Base-by-base conservation (phyloP, 768 basidiomycete genomes). In the Phylloporus rhodoxanthus region DNA sequence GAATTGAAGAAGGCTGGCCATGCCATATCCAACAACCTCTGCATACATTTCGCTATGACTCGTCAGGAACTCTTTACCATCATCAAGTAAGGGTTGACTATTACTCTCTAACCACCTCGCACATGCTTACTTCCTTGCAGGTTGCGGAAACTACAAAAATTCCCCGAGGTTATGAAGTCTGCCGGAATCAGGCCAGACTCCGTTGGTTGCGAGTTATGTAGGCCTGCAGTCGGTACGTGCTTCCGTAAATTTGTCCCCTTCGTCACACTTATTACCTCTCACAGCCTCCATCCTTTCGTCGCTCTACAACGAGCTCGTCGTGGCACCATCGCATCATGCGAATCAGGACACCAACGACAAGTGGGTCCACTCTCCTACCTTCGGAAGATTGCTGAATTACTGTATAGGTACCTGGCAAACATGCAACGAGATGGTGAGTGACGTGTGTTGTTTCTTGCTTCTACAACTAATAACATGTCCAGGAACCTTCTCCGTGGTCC, bases 311-410 rank as follows among this genome's bases (percentile, higher is more conserved):
- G 84, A 85, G 55, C 77, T 78, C 54, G 67, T 89, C 46, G 74
- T 87, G 74, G 68, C 75, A 14, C 77, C 80, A 0, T 71, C 66
- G 11, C 84, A 85, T 56, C 82, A 82, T 53, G 73, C 80, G 52
- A 80, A 83, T 45, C 85, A 87, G 61, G 84, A 85, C 51, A 86
- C 84, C 2, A 86, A 87, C 54, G 84, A 87, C 57, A 64, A 64
- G 43, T 44, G 6, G 7, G 43, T 21, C 6, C 43, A 30, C 4
- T 43, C 20, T 11, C 9, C 8, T 32, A 8, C 7, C 21, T 40
- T 23, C 14, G 8, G 15, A 40, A 25, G 23, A 25, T n/a, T 23
- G 14, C 10, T 33, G 20, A 44, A 5, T 15, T 20, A 15, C 4
- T 23, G 52, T 67, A 39, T 44, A 74, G 72, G 47, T 85, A 75